Evolutionary conservation across 1,284 basidiomycete genomes (phyloP).

Genomic region (Schizophyllum amplum): DNA sequence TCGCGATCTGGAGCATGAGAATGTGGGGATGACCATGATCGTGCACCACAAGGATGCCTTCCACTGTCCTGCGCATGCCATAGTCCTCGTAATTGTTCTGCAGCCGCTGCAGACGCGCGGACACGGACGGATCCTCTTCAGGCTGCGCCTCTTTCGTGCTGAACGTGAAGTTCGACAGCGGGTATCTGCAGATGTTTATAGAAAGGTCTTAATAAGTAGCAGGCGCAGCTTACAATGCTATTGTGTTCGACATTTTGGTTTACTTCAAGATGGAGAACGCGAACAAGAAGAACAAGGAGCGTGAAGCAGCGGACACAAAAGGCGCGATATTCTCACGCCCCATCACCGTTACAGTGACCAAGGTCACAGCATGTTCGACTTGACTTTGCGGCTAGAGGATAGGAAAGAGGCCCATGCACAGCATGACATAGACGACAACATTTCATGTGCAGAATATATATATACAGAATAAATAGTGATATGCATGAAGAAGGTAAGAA

Average conservation of each 20-base stretch:
- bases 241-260: conserved; percentile 16
- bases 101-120: conserved; percentile 79
- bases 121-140: conserved; percentile 93
- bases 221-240: conserved; percentile 8
- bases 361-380: too few relatives aligned
- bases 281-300: neutral
- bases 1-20: conserved; percentile 96
- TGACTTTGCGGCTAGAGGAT: too few relatives aligned
- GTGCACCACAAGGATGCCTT: conserved; percentile 95
- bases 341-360: too few relatives aligned
- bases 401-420: too few relatives aligned
- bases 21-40: conserved; percentile 93
- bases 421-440: too few relatives aligned
- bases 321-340: neutral
- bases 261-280: neutral
- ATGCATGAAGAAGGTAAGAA: too few relatives aligned
- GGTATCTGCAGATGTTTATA: conserved; percentile 35
- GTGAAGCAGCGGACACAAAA: too few relatives aligned
- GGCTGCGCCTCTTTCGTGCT: conserved; percentile 91
- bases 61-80: conserved; percentile 90
- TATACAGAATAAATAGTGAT: too few relatives aligned
- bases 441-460: too few relatives aligned
- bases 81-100: conserved; percentile 97
- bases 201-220: neutral
- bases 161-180: conserved; percentile 65